These are phyloP conservation scores for Ambrosiella beaveri DNA, from an alignment of 2,329 filamentous ascomycete species.

Conservation along the genomic window DNA sequence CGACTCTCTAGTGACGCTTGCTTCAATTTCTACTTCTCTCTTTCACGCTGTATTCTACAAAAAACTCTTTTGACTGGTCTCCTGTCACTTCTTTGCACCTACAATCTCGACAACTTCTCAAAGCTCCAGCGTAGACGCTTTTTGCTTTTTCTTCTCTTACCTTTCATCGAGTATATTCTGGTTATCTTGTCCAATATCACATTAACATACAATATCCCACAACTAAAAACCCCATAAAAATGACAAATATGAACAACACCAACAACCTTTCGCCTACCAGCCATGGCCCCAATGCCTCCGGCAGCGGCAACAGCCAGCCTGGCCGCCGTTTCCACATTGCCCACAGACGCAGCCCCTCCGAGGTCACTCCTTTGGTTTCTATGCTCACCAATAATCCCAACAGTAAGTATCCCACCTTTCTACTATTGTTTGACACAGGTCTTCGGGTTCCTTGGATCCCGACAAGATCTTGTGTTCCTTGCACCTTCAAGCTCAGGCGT, in stretches of 20 bases:
- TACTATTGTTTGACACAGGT: neutral
- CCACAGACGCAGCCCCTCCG: slow-evolving; percentile 89
- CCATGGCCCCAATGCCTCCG: slow-evolving; percentile 22
- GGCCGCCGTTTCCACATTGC: slow-evolving; percentile 92
- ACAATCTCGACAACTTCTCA: neutral
- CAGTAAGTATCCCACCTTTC: slow-evolving; percentile 34
- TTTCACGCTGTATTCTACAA: neutral
- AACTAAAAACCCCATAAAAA: neutral
- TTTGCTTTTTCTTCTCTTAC: slow-evolving; percentile 4
- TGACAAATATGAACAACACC: neutral
- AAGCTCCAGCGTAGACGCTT: slow-evolving; percentile 2
- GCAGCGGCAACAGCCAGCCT: slow-evolving; percentile 19
- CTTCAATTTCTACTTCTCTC: slow-evolving; percentile 2
- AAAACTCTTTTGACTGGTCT: neutral
- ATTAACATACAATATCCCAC: neutral
- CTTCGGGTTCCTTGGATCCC: neutral
- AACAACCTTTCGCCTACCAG: slow-evolving; percentile 38
- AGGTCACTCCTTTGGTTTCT: slow-evolving; percentile 95
- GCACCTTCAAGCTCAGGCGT: neutral
- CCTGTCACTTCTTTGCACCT: slow-evolving; percentile 1
- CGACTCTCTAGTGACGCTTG: neutral
- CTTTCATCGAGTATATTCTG: neutral
- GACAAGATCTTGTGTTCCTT: neutral
- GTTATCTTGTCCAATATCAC: neutral
- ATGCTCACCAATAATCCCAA: slow-evolving; percentile 47